These are phyloP conservation scores for Colletotrichum chlorophyti DNA, from an alignment of 2,329 filamentous ascomycete genomes.

Conservation along the genomic window DNA sequence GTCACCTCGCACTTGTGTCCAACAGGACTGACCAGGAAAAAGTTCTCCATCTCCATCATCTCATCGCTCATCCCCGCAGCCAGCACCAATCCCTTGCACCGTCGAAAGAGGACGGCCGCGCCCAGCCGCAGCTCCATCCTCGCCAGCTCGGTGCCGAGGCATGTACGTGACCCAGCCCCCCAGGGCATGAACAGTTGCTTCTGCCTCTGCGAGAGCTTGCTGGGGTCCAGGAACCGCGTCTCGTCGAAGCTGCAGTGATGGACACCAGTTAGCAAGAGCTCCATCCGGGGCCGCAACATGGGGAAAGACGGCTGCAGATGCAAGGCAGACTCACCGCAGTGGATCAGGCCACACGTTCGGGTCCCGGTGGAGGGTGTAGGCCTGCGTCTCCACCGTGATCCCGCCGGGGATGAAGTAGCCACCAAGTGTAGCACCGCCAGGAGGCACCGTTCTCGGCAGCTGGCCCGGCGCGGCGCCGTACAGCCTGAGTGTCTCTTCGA, in stretches of 20 bases:
- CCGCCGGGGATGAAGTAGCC: constrained; percentile 49
- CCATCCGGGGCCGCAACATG: no score
- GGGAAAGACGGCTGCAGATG: no score
- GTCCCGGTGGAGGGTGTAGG: constrained; percentile 54
- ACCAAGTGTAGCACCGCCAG: constrained; percentile 44
- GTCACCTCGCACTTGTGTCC: constrained; percentile 39
- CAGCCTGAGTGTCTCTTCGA: constrained; percentile 53
- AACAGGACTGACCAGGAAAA: constrained; percentile 41
- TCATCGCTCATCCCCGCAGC: constrained; percentile 42
- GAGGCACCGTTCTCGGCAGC: constrained; percentile 48
- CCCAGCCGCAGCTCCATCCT: constrained; percentile 61
- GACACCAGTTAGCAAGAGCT: no score
- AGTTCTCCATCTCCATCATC: constrained; percentile 42
- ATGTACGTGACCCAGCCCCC: constrained; percentile 54
- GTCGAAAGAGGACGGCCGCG: constrained; percentile 57
- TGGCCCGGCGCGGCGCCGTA: constrained; percentile 46
- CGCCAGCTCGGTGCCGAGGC: constrained; percentile 64
- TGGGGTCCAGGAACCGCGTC: constrained; percentile 9
- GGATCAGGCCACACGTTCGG: constrained; percentile 48
- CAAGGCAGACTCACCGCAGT: constrained; percentile 27
- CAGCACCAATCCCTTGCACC: constrained; percentile 45
- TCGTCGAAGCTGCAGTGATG: constrained; percentile 11
- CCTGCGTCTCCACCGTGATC: constrained; percentile 47
- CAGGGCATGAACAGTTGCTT: constrained; percentile 60
- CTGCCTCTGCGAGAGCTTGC: constrained; percentile 39